These are phyloP conservation scores for Ligustrum vulgare DNA, from an alignment of 257 asterid genomes.

Conservation along the genomic window DNA sequence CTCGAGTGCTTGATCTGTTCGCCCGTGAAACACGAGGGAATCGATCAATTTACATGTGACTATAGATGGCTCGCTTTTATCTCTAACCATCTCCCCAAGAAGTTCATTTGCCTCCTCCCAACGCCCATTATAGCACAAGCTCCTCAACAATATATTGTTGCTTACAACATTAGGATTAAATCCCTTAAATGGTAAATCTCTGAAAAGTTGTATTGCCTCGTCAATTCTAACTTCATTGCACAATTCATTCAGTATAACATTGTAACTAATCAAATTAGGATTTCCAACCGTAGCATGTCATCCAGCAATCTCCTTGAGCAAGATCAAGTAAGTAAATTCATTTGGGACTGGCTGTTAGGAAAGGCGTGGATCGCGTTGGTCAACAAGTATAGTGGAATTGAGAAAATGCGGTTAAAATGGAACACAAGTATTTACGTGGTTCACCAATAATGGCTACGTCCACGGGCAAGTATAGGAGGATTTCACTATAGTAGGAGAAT, in stretches of 20 bases:
- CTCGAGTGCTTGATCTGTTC: constrained; percentile 65
- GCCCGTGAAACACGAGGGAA: constrained; percentile 71
- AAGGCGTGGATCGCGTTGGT: too few species aligned
- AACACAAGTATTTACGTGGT: too few species aligned
- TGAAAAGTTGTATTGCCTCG: constrained; percentile 69
- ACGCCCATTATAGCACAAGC: constrained; percentile 65
- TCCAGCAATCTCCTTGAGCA: constrained; percentile 70
- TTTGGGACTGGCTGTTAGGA: too few species aligned
- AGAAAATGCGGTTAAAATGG: too few species aligned
- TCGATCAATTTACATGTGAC: constrained; percentile 72
- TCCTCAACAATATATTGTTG: constrained; percentile 80
- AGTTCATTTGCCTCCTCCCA: constrained; percentile 88
- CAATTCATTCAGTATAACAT: constrained; percentile 74
- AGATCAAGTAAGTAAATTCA: constrained; percentile 74
- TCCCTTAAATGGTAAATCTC: constrained; percentile 68
- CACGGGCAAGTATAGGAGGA: too few species aligned
- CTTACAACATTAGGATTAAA: constrained; percentile 81
- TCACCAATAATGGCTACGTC: too few species aligned
- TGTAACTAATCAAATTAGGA: constrained; percentile 81
- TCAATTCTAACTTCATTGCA: constrained; percentile 78
- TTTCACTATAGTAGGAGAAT: too few species aligned
- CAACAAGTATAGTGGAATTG: too few species aligned
- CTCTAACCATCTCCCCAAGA: constrained; percentile 75
- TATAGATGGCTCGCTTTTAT: constrained; percentile 59
- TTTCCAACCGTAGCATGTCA: constrained; percentile 69